These are phyloP conservation scores for Solanum hybrid DNA, from an alignment of 305 asterid species.

Conservation along the genomic window DNA sequence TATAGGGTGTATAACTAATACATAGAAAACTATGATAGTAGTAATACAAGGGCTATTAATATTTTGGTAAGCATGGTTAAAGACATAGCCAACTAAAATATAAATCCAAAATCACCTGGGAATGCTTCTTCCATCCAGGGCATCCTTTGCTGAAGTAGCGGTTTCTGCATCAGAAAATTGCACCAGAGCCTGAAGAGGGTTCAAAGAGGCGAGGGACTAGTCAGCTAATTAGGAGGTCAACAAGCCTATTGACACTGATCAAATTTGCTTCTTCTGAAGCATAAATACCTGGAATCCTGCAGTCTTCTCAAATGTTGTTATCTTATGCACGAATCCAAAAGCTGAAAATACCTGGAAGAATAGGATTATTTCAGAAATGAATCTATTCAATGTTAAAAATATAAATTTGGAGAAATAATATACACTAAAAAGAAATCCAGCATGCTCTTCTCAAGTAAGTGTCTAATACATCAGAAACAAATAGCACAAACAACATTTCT, in stretches of 20 bases:
- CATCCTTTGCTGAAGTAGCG: constrained; percentile 90
- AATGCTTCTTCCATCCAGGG: constrained; percentile 98
- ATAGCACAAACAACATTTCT: not conserved
- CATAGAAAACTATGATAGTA: not conserved
- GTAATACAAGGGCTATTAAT: not conserved
- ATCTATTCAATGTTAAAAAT: not conserved
- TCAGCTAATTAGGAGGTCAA: not conserved
- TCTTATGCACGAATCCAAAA: constrained; percentile 92
- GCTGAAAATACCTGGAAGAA: constrained; percentile 87
- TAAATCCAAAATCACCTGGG: constrained; percentile 91
- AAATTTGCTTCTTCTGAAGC: constrained; percentile 1
- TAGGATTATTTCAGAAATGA: not conserved
- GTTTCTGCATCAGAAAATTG: constrained; percentile 91
- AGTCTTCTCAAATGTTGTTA: constrained; percentile 98
- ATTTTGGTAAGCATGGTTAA: not conserved
- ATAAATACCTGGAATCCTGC: constrained; percentile 89
- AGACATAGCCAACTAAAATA: constrained; percentile 34
- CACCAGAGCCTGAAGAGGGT: constrained; percentile 67
- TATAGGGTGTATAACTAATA: not conserved
- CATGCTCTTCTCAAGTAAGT: not conserved
- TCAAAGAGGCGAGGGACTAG: constrained; percentile 1
- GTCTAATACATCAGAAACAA: not conserved
- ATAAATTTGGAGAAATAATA: not conserved
- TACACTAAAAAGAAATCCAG: not conserved
- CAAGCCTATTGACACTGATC: not conserved